Conservation (phyloP, 345 rosid species). For the Brassica napus region Da-Ae NC_063451.1:20662001-20662500, state of each 20-base stretch:
- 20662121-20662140: slow-evolving; percentile 16
- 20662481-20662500: not conserved
- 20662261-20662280: slow-evolving; percentile 13
- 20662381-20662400: slow-evolving; percentile 18
- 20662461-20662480: slow-evolving; percentile 13
- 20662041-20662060: too few relatives aligned
- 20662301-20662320: slow-evolving; percentile 33
- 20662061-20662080: too few relatives aligned
- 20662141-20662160: not conserved
- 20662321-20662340: slow-evolving; percentile 27
- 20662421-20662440: slow-evolving; percentile 13
- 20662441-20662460: slow-evolving; percentile 2
- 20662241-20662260: not conserved
- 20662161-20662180: not conserved
- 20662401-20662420: not conserved
- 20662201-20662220: not conserved
- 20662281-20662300: slow-evolving; percentile 34
- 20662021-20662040: too few relatives aligned
- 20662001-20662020: too few relatives aligned
- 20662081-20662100: not conserved
- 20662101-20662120: slow-evolving; percentile 20
- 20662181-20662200: slow-evolving; percentile 2
- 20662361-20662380: slow-evolving; percentile 23
- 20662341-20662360: slow-evolving; percentile 29
- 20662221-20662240: not conserved